These are phyloP conservation scores for Hygrophorus russula DNA, from an alignment of 768 basidiomycete genomes.

Conservation along the genomic window DNA sequence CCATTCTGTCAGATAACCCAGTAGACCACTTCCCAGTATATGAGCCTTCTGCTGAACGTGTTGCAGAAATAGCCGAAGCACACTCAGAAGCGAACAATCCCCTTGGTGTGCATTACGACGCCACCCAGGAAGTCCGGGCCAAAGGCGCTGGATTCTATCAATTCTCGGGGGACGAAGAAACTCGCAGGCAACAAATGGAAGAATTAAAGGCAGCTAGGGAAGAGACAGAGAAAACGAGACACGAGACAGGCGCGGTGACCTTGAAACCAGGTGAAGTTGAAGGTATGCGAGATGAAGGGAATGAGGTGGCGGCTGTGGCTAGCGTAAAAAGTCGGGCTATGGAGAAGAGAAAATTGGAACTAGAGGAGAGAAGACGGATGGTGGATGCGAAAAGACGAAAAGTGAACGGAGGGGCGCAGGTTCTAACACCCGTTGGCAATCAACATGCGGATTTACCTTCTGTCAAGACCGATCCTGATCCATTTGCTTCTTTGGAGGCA, in stretches of 20 bases:
- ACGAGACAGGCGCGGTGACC: conserved; percentile 51
- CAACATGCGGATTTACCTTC: neutral
- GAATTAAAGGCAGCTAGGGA: conserved; percentile 55
- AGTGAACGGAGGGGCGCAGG: conserved; percentile 13
- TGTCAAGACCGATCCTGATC: conserved; percentile 21
- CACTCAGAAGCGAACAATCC: conserved; percentile 65
- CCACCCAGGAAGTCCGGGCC: conserved; percentile 69
- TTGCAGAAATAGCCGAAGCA: conserved; percentile 63
- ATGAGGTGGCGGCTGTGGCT: conserved; percentile 8
- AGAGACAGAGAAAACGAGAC: conserved; percentile 58
- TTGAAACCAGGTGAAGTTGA: conserved; percentile 62
- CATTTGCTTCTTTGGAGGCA: conserved; percentile 41
- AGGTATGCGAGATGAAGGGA: conserved; percentile 44
- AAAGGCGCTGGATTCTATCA: conserved; percentile 90
- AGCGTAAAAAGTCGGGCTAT: conserved; percentile 39
- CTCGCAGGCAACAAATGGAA: conserved; percentile 71
- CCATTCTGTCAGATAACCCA: conserved; percentile 50
- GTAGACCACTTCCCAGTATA: conserved; percentile 82
- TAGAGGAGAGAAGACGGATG: conserved; percentile 53
- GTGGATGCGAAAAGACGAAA: conserved; percentile 64
- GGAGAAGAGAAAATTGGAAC: conserved; percentile 65
- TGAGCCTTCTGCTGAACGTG: conserved; percentile 69
- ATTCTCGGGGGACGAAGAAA: conserved; percentile 80
- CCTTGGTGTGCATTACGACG: conserved; percentile 71
- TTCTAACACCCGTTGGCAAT: neutral